Percentiles rank a stretch among this genome's conserved stretches.
Conservation (phyloP, 805 yeast species). For the Ogataea kodamae region DNA sequence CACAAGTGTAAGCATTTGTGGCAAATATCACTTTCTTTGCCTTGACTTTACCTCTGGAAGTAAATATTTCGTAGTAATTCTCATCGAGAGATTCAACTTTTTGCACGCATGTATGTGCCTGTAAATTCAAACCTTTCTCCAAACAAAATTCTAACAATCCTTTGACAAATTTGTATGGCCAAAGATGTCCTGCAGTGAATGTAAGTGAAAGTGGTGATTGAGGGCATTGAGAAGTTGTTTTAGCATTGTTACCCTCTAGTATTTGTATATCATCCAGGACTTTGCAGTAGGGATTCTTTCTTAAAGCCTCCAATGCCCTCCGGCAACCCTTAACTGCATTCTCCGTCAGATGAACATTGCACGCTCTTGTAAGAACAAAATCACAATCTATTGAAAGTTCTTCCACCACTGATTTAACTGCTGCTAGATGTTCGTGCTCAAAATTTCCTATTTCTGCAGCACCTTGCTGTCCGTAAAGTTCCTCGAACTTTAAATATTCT, state of each 20-base stretch:
- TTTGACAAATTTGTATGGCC: conserved; percentile 42
- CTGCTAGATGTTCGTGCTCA: conserved; percentile 35
- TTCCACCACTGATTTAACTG: conserved; percentile 33
- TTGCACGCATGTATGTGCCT: conserved; percentile 39
- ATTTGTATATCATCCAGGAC: conserved; percentile 33
- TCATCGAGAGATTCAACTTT: conserved; percentile 22
- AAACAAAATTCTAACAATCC: conserved; percentile 32
- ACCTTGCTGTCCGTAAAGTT: conserved; percentile 24
- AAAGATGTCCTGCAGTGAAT: conserved; percentile 41
- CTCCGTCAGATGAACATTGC: conserved; percentile 24
- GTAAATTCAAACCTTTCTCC: conserved; percentile 35
- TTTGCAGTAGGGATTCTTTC: conserved; percentile 28
- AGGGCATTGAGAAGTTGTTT: conserved; percentile 28
- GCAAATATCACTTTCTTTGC: conserved; percentile 36
- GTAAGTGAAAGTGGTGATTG: conserved; percentile 32
- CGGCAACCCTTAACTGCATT: conserved; percentile 14
- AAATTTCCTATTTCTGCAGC: conserved; percentile 38
- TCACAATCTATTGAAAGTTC: conserved; percentile 33
- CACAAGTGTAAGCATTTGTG: conserved; percentile 35
- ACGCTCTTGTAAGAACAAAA: conserved; percentile 29
- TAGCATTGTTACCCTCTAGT: conserved; percentile 31
- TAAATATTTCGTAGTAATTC: conserved; percentile 32
- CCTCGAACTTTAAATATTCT: conserved; percentile 14
- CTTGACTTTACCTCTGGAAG: conserved; percentile 25
- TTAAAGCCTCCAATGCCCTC: conserved; percentile 17